These are phyloP conservation scores for Tuber magnatum DNA, from an alignment of 495 filamentous ascomycete genomes.

Conservation along the genomic window DNA sequence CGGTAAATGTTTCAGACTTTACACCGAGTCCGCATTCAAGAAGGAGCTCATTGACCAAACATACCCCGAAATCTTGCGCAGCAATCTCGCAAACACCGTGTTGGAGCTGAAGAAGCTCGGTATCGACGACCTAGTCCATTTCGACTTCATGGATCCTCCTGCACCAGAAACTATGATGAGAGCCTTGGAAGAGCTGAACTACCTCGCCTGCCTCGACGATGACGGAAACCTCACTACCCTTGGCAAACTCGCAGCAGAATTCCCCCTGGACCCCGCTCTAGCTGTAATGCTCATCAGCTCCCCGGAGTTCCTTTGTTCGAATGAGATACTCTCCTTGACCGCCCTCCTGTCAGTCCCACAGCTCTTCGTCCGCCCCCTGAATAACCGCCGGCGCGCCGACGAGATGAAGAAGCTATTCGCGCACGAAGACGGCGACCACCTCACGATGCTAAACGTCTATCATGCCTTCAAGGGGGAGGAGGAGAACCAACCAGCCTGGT, in stretches of 20 bases:
- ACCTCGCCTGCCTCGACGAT: constrained; percentile 91
- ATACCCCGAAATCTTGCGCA: constrained; percentile 89
- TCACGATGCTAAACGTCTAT: constrained; percentile 95
- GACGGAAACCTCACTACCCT: constrained; percentile 79
- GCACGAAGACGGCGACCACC: constrained; percentile 86
- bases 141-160: constrained; percentile 97
- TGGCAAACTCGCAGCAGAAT: constrained; percentile 84
- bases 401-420: constrained; percentile 95
- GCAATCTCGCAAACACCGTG: constrained; percentile 89
- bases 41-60: constrained; percentile 96
- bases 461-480: constrained; percentile 81
- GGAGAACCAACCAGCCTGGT: constrained; percentile 74
- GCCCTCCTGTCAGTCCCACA: constrained; percentile 90
- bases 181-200: constrained; percentile 95
- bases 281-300: constrained; percentile 98
- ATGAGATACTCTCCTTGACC: constrained; percentile 93
- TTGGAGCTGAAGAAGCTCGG: constrained; percentile 96
- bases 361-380: constrained; percentile 81
- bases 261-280: constrained; percentile 87
- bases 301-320: constrained; percentile 97
- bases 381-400: constrained; percentile 81
- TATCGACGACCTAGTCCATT: constrained; percentile 92
- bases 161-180: constrained; percentile 98
- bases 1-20: constrained; percentile 95
- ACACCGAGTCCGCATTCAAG: constrained; percentile 95